Percentiles rank a stretch among this genome's conserved stretches.
Evolutionary conservation across 345 rosid genomes (phyloP).

Genomic region (Camelina laxa): DNA sequence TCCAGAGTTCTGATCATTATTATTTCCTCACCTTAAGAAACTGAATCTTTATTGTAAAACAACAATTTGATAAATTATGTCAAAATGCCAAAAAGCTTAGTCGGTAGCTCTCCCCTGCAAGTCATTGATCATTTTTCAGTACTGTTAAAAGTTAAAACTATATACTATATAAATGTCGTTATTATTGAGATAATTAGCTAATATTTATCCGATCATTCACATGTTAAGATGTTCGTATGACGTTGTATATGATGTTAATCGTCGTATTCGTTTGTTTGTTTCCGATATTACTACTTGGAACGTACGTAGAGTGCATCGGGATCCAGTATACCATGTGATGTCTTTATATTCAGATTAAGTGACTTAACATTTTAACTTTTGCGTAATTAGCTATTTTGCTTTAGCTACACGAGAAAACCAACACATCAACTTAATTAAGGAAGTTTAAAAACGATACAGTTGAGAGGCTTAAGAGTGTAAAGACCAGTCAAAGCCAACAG

Average conservation of each 20-base stretch:
- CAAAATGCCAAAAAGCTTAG: neutral
- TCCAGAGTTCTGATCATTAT: slow-evolving; percentile 26
- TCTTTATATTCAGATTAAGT: neutral
- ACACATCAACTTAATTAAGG: slow-evolving; percentile 10
- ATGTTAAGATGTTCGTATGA: neutral
- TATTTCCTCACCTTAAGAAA: neutral
- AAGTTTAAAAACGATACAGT: slow-evolving; percentile 24
- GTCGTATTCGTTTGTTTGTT: neutral
- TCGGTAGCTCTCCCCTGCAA: slow-evolving; percentile 26
- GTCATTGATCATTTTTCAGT: neutral
- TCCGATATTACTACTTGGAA: neutral
- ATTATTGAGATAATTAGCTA: neutral
- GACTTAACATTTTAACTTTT: slow-evolving; percentile 13
- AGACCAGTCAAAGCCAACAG: slow-evolving; percentile 41
- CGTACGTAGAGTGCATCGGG: slow-evolving; percentile 31
- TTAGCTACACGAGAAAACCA: slow-evolving; percentile 7
- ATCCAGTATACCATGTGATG: slow-evolving; percentile 21
- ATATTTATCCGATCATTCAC: neutral
- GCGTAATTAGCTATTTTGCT: slow-evolving; percentile 11
- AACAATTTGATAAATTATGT: neutral
- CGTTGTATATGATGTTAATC: neutral
- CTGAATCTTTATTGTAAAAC: neutral
- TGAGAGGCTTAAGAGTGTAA: slow-evolving; percentile 24
- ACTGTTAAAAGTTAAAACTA: too few species aligned
- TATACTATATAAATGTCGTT: neutral